Percentiles rank a stretch among this genome's conserved stretches.
Evolutionary conservation across 2,329 filamentous ascomycete genomes (phyloP).

Genomic region (Hymenoscyphus fraxineus): DNA sequence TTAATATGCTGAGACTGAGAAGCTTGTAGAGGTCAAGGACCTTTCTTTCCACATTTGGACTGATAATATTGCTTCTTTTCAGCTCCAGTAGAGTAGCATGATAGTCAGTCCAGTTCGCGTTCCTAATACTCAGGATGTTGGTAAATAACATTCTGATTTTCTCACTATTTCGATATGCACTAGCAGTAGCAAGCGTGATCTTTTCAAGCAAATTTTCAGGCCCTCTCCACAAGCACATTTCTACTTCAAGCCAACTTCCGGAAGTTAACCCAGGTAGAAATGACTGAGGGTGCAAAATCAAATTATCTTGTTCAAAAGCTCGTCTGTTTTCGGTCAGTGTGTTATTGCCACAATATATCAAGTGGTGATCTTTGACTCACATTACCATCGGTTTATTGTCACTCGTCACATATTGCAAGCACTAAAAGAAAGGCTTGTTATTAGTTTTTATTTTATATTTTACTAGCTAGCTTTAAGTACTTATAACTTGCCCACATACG

Average conservation of each 20-base stretch:
- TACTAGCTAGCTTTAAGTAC: too few relatives aligned
- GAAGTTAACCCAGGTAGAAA: constrained; percentile 10
- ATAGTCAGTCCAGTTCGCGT: constrained; percentile 22
- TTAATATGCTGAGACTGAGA: not conserved
- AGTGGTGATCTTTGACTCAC: constrained; percentile 12
- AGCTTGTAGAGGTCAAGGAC: not conserved
- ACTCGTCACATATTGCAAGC: too few relatives aligned
- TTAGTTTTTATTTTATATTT: too few relatives aligned
- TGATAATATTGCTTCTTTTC: not conserved
- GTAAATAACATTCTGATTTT: constrained; percentile 15
- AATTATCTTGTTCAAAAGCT: constrained; percentile 5
- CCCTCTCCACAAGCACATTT: constrained; percentile 19
- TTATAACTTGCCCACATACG: too few relatives aligned
- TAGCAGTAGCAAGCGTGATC: constrained; percentile 12
- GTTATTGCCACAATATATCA: not conserved
- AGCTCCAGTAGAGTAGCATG: constrained; percentile 12
- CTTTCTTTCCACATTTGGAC: not conserved
- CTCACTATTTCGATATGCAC: constrained; percentile 17
- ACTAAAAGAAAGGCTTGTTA: too few relatives aligned
- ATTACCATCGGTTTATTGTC: too few relatives aligned
- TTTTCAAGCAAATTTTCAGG: constrained; percentile 19
- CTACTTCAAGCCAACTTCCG: constrained; percentile 16
- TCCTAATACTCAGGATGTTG: constrained; percentile 16
- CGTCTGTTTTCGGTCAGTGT: constrained; percentile 6
- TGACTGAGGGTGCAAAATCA: constrained; percentile 17